Base-by-base conservation (phyloP, 345 rosid species). In the Gossypium ekmanianum region DNA sequence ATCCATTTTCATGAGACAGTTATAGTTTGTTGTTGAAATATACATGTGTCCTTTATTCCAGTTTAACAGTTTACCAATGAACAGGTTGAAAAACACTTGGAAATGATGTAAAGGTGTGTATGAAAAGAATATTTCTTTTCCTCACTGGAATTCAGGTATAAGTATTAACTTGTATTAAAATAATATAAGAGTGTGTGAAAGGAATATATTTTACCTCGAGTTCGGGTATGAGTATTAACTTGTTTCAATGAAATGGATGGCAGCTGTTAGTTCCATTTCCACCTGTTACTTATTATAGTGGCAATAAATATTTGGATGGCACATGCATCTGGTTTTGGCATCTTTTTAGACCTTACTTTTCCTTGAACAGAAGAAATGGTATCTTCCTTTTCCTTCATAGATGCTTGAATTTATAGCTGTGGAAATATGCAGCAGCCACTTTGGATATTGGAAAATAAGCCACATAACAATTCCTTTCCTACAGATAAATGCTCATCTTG, bases 351-450 rank as follows among this genome's bases (percentile, higher is more conserved):
- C 76, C 41, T 34, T 9, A 2, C 39, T 43, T 65, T 65, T 20
- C 11, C 43, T 48, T 22, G 3, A 58, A 0, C 18, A 54, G 74
- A 55, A 54, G 22, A 56, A 12, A 9, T 26, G 58, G 68, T 61
- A 61, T 61, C 68, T 73, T 73, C 68, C 24, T 59, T 56, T 56
- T 56, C 27, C 61, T 56, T 61, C 44, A 59, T 47, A 3, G 24
- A 20, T 67, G 55, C 34, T 2, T 69, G 62, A 58, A 29, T 9
- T 58, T 57, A 7, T 61, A 24, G 57, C 67, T 17, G 22, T 58
- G 66, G 54, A 72, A 56, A 72, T 34, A 34, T 72, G 76, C 68
- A 24, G 76, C 22, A 47, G 26, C 57, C 75, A 58, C 75, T 59
- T 73, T 59, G 54, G 22, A 24, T 45, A 73, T 22, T 73, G 75